Evolutionary conservation across 2,329 filamentous ascomycete species (phyloP).

Genomic region (Beauveria scarabaeidicola): DNA sequence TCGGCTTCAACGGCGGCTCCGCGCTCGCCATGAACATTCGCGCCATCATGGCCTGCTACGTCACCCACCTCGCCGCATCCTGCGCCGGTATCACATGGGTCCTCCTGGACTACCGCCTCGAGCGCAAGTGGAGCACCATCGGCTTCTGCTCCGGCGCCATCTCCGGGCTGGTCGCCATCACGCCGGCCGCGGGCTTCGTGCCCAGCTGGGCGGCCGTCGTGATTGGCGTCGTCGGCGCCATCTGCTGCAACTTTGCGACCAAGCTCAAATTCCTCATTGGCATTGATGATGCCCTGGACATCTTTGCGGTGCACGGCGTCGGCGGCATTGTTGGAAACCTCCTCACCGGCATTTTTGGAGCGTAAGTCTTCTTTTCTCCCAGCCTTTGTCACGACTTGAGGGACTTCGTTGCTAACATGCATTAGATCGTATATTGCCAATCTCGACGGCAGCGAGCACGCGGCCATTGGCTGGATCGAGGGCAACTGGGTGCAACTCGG

Average conservation of each 20-base stretch:
- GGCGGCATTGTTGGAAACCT: conserved; percentile 76
- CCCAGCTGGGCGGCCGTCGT: conserved; percentile 54
- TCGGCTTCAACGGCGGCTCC: conserved; percentile 87
- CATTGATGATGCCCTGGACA: conserved; percentile 81
- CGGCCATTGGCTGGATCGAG: conserved; percentile 61
- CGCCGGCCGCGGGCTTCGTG: conserved; percentile 73
- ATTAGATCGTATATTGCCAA: conserved; percentile 58
- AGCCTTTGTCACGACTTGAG: not conserved
- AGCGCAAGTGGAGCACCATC: conserved; percentile 88
- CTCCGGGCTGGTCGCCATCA: conserved; percentile 79
- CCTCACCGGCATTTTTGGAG: conserved; percentile 68
- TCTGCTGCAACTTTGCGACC: conserved; percentile 76
- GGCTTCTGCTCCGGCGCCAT: conserved; percentile 89
- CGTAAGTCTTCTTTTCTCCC: conserved; percentile 34
- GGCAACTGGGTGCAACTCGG: conserved; percentile 63
- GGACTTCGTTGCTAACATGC: conserved; percentile 13
- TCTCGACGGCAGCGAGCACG: conserved; percentile 57
- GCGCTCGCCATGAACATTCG: conserved; percentile 76
- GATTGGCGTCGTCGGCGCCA: conserved; percentile 50
- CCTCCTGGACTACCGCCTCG: conserved; percentile 80
- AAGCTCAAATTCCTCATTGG: conserved; percentile 69
- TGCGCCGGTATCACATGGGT: conserved; percentile 78
- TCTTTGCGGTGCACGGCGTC: conserved; percentile 83
- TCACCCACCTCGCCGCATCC: conserved; percentile 79
- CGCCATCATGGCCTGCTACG: conserved; percentile 80